phyloP scores from a whole-genome alignment of 345 rosid species.

The Citrus cavaleriei region DNA sequence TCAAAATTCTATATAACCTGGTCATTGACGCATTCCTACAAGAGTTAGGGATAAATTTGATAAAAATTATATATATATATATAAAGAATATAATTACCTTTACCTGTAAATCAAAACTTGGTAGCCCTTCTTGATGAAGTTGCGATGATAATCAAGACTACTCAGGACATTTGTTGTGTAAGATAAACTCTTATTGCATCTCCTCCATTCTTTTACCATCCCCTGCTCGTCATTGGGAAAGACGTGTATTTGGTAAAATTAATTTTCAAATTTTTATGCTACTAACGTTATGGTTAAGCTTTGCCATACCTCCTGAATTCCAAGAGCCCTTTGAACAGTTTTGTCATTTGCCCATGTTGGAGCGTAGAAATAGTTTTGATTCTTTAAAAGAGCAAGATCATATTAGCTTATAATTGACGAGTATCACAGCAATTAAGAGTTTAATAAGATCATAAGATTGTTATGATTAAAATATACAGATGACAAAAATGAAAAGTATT shows the following conservation, averaged over 20 bases:
- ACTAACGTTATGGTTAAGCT: background rate
- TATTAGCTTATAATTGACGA: background rate
- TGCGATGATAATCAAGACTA: constrained; percentile 6
- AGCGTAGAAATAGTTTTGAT: background rate
- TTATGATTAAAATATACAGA: too few species aligned
- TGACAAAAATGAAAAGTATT: too few species aligned
- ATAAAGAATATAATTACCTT: too few species aligned
- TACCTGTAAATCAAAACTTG: constrained; percentile 31
- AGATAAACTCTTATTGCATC: constrained; percentile 26
- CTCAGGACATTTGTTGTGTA: constrained; percentile 9
- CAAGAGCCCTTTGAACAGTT: constrained; percentile 28
- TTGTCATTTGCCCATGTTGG: constrained; percentile 35
- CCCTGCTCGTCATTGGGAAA: constrained; percentile 13
- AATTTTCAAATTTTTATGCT: background rate
- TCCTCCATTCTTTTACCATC: constrained; percentile 8
- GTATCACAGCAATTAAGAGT: too few species aligned
- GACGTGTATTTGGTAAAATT: background rate
- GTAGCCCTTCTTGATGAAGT: constrained; percentile 13
- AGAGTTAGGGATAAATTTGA: too few species aligned
- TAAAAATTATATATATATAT: too few species aligned
- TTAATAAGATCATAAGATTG: too few species aligned
- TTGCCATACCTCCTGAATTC: constrained; percentile 23
- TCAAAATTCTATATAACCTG: too few species aligned
- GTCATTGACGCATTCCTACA: too few species aligned
- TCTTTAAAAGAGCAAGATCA: background rate